Base-by-base conservation (phyloP, 2,329 filamentous ascomycete genomes). In the Ophiocordyceps camponoti-floridani region DNA sequence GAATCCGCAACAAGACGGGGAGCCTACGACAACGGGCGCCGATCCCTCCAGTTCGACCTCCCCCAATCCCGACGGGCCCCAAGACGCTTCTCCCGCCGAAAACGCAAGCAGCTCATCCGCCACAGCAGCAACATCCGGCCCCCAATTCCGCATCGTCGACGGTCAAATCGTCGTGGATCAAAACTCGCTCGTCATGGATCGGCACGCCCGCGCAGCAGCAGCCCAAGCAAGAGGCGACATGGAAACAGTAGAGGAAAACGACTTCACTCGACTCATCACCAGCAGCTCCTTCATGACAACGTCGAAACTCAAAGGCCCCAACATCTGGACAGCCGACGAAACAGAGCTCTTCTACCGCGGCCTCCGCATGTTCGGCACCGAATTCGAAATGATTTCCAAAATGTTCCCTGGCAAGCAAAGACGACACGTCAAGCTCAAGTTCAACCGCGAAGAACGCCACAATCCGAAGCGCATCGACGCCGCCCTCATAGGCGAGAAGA, bases 341-440 rank as follows among this genome's bases (percentile, higher is more conserved):
- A 89, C 82, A 4, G 79, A 83, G 45, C 67, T 75, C 41, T 91
- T 91, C 62, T 91, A 87, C 65, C 72, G 79, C 27, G 79, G 77
- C 1, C 68, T 93, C 2, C 65, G 69, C 46, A 82, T 81, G 70
- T 88, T 86, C 55, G 85, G 85, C 46, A 89, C 83, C 1, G 84
- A 89, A 57, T 93, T 91, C 56, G 73, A 80, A 57, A 84, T 84
- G 62, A 87, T 93, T 52, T 72, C 75, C 47, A 75, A 76, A 52
- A 77, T 87, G 71, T 88, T 93, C 54, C 74, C 77, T 1, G 72
- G 74, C 49, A 78, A 81, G 54, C 82, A 74, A 47, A 72, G 85
- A 16, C 73, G 79, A 30, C 77, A 84, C 58, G 72, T 91, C 62
- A 89, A 89, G 64, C 72, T 81, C 50, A 91, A 91, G 58, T 91